Evolutionary conservation across 257 asterid genomes (phyloP).

Genomic region (Ajuga chamaepitys): DNA sequence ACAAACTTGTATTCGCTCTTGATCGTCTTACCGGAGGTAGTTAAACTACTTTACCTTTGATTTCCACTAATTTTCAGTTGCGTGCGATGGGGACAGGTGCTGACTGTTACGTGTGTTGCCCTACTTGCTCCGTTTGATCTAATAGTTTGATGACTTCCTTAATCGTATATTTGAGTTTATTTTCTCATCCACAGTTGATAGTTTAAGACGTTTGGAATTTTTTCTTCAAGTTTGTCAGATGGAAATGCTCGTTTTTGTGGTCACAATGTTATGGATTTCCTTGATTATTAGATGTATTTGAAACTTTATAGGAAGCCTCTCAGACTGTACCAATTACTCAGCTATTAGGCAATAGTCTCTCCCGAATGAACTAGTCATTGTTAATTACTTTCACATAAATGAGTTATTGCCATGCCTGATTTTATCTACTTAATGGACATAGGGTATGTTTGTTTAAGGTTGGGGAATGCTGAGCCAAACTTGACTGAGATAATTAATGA

Average conservation of each 20-base stretch:
- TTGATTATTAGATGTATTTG: background rate
- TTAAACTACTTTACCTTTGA: background rate
- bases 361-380: too few species aligned
- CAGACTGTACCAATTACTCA: background rate
- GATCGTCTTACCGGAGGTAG: constrained; percentile 93
- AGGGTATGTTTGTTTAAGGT: too few species aligned
- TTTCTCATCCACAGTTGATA: background rate
- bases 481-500: too few species aligned
- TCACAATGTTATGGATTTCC: background rate
- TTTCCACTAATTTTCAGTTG: background rate
- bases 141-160: background rate
- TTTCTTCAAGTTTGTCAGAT: background rate
- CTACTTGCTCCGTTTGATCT: background rate
- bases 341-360: background rate
- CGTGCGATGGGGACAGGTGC: background rate
- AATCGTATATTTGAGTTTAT: background rate
- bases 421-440: background rate
- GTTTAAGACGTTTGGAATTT: background rate
- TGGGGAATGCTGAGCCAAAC: too few species aligned
- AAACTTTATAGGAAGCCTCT: background rate
- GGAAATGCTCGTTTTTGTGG: background rate
- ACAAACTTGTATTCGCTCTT: constrained; percentile 60
- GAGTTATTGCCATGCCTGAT: background rate
- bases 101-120: background rate
- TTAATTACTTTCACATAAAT: background rate